Evolutionary conservation across 306 rosid genomes (phyloP).

Genomic region (Cicer judaicum): DNA sequence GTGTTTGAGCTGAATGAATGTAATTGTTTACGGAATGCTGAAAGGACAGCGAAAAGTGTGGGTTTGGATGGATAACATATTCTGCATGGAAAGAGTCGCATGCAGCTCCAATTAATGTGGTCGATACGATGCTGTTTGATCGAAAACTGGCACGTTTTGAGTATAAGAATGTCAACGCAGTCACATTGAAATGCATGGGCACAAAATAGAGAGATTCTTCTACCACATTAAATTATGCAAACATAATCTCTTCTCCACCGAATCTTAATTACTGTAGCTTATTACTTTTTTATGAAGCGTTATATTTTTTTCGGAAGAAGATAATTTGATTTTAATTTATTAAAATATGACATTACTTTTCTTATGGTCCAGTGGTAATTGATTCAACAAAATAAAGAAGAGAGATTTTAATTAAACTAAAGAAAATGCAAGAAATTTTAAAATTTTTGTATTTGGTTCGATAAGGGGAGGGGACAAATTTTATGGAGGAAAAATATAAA

Average conservation of each 20-base stretch:
- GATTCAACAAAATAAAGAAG: no score
- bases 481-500: no score
- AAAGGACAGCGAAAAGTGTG: neutral
- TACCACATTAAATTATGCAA: neutral
- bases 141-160: neutral
- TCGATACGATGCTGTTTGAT: neutral
- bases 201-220: conserved; percentile 8
- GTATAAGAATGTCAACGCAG: conserved; percentile 45
- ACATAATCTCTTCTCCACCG: neutral
- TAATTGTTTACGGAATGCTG: no score
- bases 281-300: neutral
- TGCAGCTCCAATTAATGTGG: neutral
- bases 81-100: conserved; percentile 27
- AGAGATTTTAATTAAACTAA: no score
- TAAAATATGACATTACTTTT: no score
- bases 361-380: no score
- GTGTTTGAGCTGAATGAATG: no score
- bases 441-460: no score
- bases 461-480: no score
- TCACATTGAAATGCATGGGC: neutral
- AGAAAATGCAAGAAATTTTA: no score
- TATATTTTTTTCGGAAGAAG: no score
- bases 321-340: no score
- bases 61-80: conserved; percentile 30
- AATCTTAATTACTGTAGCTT: neutral